A percentile compares a stretch with the other conserved stretches of the same genome.
Evolutionary conservation across 1,284 basidiomycete species (phyloP).

Genomic region (Trametes versicolor): DNA sequence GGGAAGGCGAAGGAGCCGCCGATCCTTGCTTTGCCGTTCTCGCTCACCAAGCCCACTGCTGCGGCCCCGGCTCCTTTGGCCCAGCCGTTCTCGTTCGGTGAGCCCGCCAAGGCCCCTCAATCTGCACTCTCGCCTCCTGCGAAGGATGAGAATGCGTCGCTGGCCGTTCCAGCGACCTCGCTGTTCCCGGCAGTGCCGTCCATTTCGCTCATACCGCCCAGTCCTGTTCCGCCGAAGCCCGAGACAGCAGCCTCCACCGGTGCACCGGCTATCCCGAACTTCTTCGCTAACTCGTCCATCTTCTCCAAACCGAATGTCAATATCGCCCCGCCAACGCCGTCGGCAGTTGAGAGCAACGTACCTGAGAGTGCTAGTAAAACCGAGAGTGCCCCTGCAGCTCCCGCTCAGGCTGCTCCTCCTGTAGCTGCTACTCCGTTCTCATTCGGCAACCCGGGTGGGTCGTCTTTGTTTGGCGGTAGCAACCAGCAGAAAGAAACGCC

Average conservation of each 20-base stretch:
- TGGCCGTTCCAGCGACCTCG: slow-evolving; percentile 21
- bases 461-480: slow-evolving; percentile 18
- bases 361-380: background rate
- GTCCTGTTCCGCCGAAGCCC: slow-evolving; percentile 31
- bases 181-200: slow-evolving; percentile 36
- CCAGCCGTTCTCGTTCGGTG: slow-evolving; percentile 18
- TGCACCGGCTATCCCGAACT: slow-evolving; percentile 53
- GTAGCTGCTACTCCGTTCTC: slow-evolving; percentile 29
- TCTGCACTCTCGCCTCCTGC: slow-evolving; percentile 20
- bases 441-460: slow-evolving; percentile 29
- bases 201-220: slow-evolving; percentile 39
- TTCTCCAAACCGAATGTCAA: slow-evolving; percentile 44
- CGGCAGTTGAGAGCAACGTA: background rate
- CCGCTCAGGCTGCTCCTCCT: background rate
- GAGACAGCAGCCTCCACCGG: slow-evolving; percentile 10
- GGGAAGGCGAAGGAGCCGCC: slow-evolving; percentile 70
- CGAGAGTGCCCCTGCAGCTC: slow-evolving; percentile 2
- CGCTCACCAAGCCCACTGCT: slow-evolving; percentile 52
- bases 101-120: slow-evolving; percentile 11
- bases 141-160: slow-evolving; percentile 7
- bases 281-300: slow-evolving; percentile 55
- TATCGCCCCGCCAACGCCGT: slow-evolving; percentile 29
- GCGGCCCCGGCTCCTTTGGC: slow-evolving; percentile 8
- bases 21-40: slow-evolving; percentile 71
- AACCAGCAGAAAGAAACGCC: slow-evolving; percentile 6